These are phyloP conservation scores for Lasiosphaeria hispida DNA, from an alignment of 495 filamentous ascomycete species.

Conservation along the genomic window DNA sequence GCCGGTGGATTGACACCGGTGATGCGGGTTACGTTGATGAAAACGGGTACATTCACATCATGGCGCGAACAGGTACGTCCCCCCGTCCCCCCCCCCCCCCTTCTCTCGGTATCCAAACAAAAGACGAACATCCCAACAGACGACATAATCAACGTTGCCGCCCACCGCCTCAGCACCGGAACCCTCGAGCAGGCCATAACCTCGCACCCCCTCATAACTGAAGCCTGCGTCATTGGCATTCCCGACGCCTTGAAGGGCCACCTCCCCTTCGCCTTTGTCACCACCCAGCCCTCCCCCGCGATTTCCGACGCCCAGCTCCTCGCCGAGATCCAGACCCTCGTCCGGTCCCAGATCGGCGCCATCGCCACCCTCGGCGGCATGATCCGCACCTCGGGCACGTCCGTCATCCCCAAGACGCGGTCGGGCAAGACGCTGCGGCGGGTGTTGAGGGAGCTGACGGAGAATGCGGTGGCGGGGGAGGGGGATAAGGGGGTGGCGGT, in stretches of 20 bases:
- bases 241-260: conserved; percentile 86
- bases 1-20: conserved; percentile 83
- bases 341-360: conserved; percentile 81
- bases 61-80: conserved; percentile 65
- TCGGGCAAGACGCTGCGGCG: conserved; percentile 83
- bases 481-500: conserved; percentile 48
- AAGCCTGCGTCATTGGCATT: conserved; percentile 81
- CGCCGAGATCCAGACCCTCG: conserved; percentile 57
- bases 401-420: conserved; percentile 91
- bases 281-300: conserved; percentile 40
- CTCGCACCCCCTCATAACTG: conserved; percentile 70
- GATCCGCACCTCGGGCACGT: conserved; percentile 62
- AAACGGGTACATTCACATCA: conserved; percentile 81
- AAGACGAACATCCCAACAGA: conserved; percentile 41
- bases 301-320: conserved; percentile 47
- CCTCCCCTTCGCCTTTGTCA: conserved; percentile 85
- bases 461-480: conserved; percentile 58
- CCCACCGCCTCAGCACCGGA: conserved; percentile 86
- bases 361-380: conserved; percentile 84
- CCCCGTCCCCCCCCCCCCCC: too few species aligned
- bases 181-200: conserved; percentile 88
- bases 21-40: conserved; percentile 83
- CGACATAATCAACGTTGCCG: conserved; percentile 94
- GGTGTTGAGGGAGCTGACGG: conserved; percentile 76
- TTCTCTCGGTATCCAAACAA: background rate